Evolutionary conservation across 192 early-diverging fungal species (phyloP).

Genomic region (Podila verticillata): DNA sequence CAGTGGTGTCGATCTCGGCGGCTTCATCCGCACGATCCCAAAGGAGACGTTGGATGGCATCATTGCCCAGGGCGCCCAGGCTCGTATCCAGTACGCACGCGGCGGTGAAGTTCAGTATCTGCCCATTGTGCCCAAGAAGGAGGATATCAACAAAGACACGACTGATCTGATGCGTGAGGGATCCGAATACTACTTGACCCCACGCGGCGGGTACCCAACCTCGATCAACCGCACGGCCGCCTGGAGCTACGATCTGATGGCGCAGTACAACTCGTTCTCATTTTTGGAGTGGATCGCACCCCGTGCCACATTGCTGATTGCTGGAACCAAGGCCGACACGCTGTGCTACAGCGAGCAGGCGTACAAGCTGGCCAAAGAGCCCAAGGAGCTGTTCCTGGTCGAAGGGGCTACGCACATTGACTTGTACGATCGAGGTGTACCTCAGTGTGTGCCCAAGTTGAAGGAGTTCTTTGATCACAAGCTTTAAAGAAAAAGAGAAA

Average conservation of each 20-base stretch:
- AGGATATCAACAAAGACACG: conserved; percentile 10
- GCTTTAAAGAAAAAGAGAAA: not conserved
- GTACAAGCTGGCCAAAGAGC: conserved; percentile 8
- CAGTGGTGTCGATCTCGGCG: conserved; percentile 15
- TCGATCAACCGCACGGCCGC: conserved; percentile 13
- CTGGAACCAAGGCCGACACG: conserved; percentile 43
- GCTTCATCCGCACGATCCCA: conserved; percentile 5
- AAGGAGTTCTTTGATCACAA: conserved; percentile 7
- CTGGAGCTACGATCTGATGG: conserved; percentile 24
- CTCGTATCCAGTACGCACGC: conserved; percentile 23
- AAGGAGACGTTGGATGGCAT: conserved; percentile 5
- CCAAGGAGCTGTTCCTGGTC: conserved; percentile 33
- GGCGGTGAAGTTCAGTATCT: conserved; percentile 19
- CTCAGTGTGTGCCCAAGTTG: conserved; percentile 13
- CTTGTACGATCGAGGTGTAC: conserved; percentile 19
- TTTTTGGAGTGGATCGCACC: conserved; percentile 16
- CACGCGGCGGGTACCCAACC: conserved; percentile 25
- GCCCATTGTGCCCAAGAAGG: conserved; percentile 1
- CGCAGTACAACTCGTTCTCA: conserved; percentile 21
- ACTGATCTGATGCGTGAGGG: conserved; percentile 18
- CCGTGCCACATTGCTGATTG: conserved; percentile 23
- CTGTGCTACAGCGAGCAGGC: conserved; percentile 22
- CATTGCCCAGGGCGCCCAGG: conserved; percentile 11
- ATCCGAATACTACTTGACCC: conserved; percentile 33
- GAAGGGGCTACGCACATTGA: conserved; percentile 37